Evolutionary conservation across 805 yeast species (phyloP).

Genomic region (Spathaspora girioi): DNA sequence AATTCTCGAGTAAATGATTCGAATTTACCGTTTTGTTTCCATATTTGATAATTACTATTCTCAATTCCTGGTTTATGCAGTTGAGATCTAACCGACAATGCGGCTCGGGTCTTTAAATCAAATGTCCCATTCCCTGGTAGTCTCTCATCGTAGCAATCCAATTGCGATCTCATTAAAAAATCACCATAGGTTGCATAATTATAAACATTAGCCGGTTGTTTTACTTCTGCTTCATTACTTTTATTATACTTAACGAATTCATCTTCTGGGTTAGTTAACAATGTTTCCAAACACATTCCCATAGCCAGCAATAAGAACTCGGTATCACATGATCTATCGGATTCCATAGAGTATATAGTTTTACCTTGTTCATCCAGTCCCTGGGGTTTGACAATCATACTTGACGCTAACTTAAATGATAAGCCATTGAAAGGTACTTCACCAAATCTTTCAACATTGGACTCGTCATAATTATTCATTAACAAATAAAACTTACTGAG

Average conservation of each 20-base stretch:
- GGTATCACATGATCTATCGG: constrained; percentile 63
- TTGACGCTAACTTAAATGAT: constrained; percentile 43
- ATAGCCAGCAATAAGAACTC: constrained; percentile 68
- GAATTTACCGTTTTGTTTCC: constrained; percentile 55
- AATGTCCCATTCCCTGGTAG: constrained; percentile 90
- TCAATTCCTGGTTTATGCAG: constrained; percentile 51
- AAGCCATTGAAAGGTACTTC: constrained; percentile 41
- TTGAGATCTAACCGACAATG: constrained; percentile 80
- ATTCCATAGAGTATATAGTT: constrained; percentile 57
- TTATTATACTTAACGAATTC: constrained; percentile 42
- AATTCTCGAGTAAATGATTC: constrained; percentile 85
- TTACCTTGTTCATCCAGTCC: constrained; percentile 22
- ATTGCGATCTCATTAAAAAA: constrained; percentile 83
- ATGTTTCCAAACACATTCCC: constrained; percentile 77
- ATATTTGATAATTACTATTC: constrained; percentile 65
- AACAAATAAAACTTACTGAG: constrained; percentile 72
- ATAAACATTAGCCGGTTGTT: constrained; percentile 38
- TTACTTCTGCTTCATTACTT: constrained; percentile 7
- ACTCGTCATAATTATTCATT: constrained; percentile 42
- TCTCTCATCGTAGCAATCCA: constrained; percentile 74
- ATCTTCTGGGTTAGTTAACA: constrained; percentile 59
- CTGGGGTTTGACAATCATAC: constrained; percentile 51
- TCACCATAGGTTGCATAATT: constrained; percentile 69
- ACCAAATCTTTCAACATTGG: constrained; percentile 20
- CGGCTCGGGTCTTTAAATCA: constrained; percentile 91